Percentiles rank a stretch among this genome's conserved stretches.
These are phyloP conservation scores for Syncephalastrum monosporum DNA, from an alignment of 371 early-diverging fungal species.

Conservation along the genomic window DNA sequence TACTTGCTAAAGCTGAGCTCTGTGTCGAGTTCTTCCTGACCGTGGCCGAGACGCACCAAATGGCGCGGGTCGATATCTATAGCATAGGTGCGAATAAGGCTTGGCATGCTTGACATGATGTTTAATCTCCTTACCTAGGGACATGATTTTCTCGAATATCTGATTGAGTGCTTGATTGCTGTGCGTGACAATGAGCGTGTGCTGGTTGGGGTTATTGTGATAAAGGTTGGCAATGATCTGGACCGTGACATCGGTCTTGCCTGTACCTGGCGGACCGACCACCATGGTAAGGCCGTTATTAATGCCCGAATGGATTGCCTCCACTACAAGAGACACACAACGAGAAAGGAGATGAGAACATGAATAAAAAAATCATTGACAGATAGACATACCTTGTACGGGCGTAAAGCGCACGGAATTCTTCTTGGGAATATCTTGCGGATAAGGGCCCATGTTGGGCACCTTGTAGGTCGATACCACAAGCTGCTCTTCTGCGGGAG, in stretches of 20 bases:
- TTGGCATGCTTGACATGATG: not conserved
- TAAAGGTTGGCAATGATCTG: constrained; percentile 94
- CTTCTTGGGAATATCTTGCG: constrained; percentile 57
- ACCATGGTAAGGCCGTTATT: constrained; percentile 87
- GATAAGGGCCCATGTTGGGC: constrained; percentile 76
- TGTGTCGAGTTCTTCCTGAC: constrained; percentile 85
- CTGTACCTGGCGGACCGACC: constrained; percentile 96
- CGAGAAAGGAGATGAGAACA: constrained; percentile 3
- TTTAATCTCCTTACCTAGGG: constrained; percentile 33
- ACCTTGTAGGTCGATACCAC: constrained; percentile 59
- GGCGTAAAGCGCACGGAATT: constrained; percentile 87
- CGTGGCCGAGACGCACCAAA: constrained; percentile 92
- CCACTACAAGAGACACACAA: constrained; percentile 36
- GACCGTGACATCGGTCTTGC: constrained; percentile 96
- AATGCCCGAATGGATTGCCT: constrained; percentile 84
- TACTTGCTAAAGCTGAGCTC: constrained; percentile 84
- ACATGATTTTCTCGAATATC: constrained; percentile 89
- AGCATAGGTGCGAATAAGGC: not conserved
- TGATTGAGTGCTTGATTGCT: constrained; percentile 95
- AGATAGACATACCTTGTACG: constrained; percentile 56
- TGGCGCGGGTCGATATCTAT: constrained; percentile 88
- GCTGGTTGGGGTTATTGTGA: constrained; percentile 84
- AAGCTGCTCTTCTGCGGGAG: constrained; percentile 35
- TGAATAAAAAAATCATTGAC: not conserved
- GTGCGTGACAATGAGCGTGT: constrained; percentile 90